phyloP scores from a whole-genome alignment of 768 basidiomycete species.

The Suillus alpinus region DNA sequence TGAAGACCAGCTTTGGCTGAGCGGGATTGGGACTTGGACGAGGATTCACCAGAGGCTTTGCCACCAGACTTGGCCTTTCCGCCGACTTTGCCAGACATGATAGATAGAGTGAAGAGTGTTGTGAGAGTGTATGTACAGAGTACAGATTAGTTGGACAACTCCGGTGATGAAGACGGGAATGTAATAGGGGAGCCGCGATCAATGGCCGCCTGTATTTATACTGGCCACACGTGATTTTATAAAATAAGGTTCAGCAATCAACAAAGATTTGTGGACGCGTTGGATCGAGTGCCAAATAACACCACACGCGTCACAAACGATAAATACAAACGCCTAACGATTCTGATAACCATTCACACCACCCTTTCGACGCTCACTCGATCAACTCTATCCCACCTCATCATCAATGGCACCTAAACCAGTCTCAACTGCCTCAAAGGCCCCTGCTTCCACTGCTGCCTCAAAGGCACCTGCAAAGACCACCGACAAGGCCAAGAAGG shows the following conservation, averaged over 20 bases:
- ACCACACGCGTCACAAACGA: slow-evolving; percentile 34
- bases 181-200: slow-evolving; percentile 10
- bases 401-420: slow-evolving; percentile 63
- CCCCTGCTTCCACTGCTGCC: slow-evolving; percentile 38
- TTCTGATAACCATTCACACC: background rate
- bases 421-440: slow-evolving; percentile 83
- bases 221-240: slow-evolving; percentile 8
- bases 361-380: slow-evolving; percentile 1
- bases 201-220: slow-evolving; percentile 27
- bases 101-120: slow-evolving; percentile 8
- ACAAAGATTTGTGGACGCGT: slow-evolving; percentile 34
- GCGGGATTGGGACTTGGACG: slow-evolving; percentile 33
- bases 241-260: slow-evolving; percentile 37
- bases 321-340: slow-evolving; percentile 16
- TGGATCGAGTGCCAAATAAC: slow-evolving; percentile 30
- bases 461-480: slow-evolving; percentile 46
- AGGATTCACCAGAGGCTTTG: slow-evolving; percentile 43
- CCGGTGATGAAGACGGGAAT: slow-evolving; percentile 4
- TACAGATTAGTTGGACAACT: background rate
- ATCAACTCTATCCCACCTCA: slow-evolving; percentile 14
- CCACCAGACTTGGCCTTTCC: slow-evolving; percentile 70
- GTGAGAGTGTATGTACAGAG: background rate
- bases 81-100: slow-evolving; percentile 38
- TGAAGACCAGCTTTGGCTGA: slow-evolving; percentile 42
- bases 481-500: slow-evolving; percentile 42